Conservation (phyloP, 129 eudicot species). For the Artemisia tridentata region DNA sequence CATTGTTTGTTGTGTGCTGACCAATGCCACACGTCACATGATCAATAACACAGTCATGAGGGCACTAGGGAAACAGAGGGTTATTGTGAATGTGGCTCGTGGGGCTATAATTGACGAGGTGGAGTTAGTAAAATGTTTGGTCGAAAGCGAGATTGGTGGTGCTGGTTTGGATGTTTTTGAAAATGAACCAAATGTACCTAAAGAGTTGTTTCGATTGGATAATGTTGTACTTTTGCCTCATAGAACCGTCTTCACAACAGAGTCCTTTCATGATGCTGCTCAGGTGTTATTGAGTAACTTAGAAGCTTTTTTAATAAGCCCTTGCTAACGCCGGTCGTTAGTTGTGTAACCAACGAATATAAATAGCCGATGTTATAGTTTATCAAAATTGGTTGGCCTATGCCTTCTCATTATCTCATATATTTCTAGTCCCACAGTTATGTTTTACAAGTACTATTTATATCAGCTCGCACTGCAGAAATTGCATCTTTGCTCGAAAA, state of each 20-base stretch:
- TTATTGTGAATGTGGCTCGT: conserved; percentile 64
- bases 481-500: no score
- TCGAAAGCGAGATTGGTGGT: conserved; percentile 56
- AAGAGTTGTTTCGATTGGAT: conserved; percentile 49
- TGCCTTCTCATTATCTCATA: no score
- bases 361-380: no score
- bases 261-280: conserved; percentile 36
- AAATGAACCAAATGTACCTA: conserved; percentile 59
- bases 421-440: no score
- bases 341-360: no score
- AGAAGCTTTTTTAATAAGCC: no score
- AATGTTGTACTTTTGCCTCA: conserved; percentile 76
- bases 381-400: no score
- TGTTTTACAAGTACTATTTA: no score
- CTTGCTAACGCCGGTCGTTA: no score
- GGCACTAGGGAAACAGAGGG: conserved; percentile 60
- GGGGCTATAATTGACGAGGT: conserved; percentile 64
- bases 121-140: conserved; percentile 50
- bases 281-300: conserved; percentile 48
- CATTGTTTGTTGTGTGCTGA: conserved; percentile 59
- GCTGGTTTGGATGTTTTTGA: conserved; percentile 86
- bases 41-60: conserved; percentile 50
- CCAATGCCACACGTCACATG: conserved; percentile 57
- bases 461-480: no score
- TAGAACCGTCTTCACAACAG: conserved; percentile 46